Base-by-base conservation (phyloP, 768 basidiomycete species). In the Daedaleopsis sinensis region DNA sequence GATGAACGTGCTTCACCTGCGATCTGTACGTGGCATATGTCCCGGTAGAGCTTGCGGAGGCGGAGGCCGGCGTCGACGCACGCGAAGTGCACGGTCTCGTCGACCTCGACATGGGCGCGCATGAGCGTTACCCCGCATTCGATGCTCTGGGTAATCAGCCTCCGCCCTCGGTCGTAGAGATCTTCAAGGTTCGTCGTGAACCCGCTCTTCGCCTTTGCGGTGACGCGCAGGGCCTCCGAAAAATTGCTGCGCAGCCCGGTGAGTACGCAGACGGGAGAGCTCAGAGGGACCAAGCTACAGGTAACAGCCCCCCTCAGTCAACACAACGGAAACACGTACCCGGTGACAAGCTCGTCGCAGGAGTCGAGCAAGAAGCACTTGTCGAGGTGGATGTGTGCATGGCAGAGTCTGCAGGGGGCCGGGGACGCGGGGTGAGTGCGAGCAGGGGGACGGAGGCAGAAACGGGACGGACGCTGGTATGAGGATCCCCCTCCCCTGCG, bases 71-170 rank as follows among this genome's bases (percentile, higher is more conserved):
- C 77, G 54, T 85, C 78, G 23, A 89, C 73, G 65, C 86, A 88
- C n/a, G 71, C 68, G 65, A 81, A 78, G 21, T 77, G 74, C n/a
- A 87, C 83, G 16, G 78, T 76, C 2, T 70, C 73, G 68, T 88
- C 88, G 12, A 87, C 80, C 72, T 89, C 87, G 51, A 89, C 84
- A 69, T 85, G 86, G n/a, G 87, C 86, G 18, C 85, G 82, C 80
- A 87, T 87, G 15, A 78, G 74, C 32, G 86, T 88, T 44, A 87
- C 85, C n/a, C 87, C 85, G 55, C 78, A 78, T 65, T 82, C 79
- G 52, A 88, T 75, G 65, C 85, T 86, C 68, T 86, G 81, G 42
- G 77, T 71, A 62, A 89, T 81, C 19, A 89, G 74, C 53, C 79
- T 78, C 27, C 75, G 76, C 4, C 86, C 86, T 43, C 87, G 80